These are phyloP conservation scores for Raphanus raphanistrum DNA, from an alignment of 345 rosid genomes.

Conservation along the genomic window DNA sequence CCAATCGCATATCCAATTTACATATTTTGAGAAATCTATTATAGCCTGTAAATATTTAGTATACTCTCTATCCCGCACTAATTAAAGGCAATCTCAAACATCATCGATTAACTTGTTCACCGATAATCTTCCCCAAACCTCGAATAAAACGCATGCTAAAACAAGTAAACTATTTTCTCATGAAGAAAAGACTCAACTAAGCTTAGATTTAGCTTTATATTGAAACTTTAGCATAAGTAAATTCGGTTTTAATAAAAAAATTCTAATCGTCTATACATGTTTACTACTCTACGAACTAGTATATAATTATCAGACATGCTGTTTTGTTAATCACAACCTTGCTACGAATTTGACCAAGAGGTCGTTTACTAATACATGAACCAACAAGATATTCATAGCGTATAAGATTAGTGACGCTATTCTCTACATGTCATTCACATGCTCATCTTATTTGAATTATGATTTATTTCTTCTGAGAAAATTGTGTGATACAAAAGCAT, in stretches of 20 bases:
- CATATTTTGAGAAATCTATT: neutral
- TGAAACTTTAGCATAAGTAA: neutral
- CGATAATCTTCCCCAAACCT: neutral
- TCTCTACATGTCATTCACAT: neutral
- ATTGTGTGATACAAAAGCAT: neutral
- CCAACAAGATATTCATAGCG: neutral
- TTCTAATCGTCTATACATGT: neutral
- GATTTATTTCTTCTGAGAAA: neutral
- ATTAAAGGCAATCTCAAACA: neutral
- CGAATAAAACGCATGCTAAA: neutral
- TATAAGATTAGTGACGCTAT: slow-evolving; percentile 3
- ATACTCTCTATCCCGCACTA: neutral
- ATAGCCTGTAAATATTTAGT: neutral
- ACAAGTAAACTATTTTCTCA: neutral
- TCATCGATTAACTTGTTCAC: neutral
- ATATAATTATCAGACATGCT: neutral
- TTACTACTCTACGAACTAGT: neutral
- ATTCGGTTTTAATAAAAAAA: neutral
- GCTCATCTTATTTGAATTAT: neutral
- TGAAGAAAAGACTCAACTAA: neutral
- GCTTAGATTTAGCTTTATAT: neutral
- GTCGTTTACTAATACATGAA: neutral
- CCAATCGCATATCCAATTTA: neutral
- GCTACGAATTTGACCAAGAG: neutral
- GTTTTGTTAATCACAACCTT: neutral